Evolutionary conservation across 768 basidiomycete species (phyloP).

Genomic region (Coprinopsis sp.): DNA sequence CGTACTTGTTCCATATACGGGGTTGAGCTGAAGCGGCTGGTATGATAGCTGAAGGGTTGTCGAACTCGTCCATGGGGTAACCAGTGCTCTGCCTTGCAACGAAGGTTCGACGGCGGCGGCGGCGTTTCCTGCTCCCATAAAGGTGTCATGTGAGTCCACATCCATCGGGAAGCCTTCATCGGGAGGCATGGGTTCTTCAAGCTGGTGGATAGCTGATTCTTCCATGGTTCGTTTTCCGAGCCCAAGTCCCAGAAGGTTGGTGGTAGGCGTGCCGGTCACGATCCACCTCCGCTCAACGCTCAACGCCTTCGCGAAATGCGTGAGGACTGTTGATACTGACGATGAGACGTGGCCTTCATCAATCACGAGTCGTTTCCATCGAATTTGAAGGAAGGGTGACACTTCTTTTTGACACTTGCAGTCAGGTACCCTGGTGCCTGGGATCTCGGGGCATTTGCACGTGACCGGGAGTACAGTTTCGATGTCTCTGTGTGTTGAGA

Average conservation of each 20-base stretch:
- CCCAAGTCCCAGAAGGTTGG: slow-evolving; percentile 73
- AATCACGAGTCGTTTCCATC: slow-evolving; percentile 88
- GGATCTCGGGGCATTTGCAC: slow-evolving; percentile 50
- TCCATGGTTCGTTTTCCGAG: slow-evolving; percentile 41
- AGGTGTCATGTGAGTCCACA: slow-evolving; percentile 8
- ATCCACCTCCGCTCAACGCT: slow-evolving; percentile 85
- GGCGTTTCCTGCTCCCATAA: background rate
- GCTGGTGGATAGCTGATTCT: slow-evolving; percentile 8
- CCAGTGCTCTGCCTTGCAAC: background rate
- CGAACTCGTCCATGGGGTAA: background rate
- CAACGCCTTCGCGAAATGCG: slow-evolving; percentile 52
- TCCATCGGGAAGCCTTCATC: slow-evolving; percentile 7
- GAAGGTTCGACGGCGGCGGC: background rate
- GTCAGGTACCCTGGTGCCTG: slow-evolving; percentile 47
- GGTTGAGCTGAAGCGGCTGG: background rate
- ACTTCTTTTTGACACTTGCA: slow-evolving; percentile 53
- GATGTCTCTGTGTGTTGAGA: slow-evolving; percentile 34
- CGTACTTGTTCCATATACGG: slow-evolving; percentile 61
- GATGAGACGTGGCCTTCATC: slow-evolving; percentile 83
- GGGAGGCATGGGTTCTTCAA: background rate
- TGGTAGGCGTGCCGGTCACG: slow-evolving; percentile 87
- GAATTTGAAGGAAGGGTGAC: slow-evolving; percentile 64
- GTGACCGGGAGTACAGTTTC: slow-evolving; percentile 38
- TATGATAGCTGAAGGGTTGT: slow-evolving; percentile 1
- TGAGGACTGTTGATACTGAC: slow-evolving; percentile 44